phyloP scores from a whole-genome alignment of 1,139 yeast genomes.

The Yamadazyma spencermartinsiae region DNA sequence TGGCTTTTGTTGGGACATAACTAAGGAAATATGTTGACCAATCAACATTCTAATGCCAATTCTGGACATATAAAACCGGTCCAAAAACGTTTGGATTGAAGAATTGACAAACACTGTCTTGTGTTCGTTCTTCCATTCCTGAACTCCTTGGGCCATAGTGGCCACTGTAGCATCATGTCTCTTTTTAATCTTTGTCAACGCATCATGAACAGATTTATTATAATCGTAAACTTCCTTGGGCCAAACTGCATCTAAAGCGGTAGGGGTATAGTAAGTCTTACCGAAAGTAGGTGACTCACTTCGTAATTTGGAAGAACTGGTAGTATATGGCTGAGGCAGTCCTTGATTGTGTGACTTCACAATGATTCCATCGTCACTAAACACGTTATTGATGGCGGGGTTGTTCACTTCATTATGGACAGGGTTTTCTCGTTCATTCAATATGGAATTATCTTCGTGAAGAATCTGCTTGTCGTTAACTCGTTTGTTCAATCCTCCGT shows the following conservation, averaged over 20 bases:
- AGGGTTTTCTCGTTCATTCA: slow-evolving; percentile 27
- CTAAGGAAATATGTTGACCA: slow-evolving; percentile 84
- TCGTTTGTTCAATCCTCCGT: slow-evolving; percentile 13
- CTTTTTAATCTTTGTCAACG: slow-evolving; percentile 69
- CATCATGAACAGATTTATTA: slow-evolving; percentile 65
- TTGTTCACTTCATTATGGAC: slow-evolving; percentile 33
- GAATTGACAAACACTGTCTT: slow-evolving; percentile 53
- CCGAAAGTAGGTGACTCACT: slow-evolving; percentile 44
- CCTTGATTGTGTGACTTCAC: slow-evolving; percentile 29
- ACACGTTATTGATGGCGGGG: slow-evolving; percentile 46
- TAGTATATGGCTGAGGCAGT: slow-evolving; percentile 1
- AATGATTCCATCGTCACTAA: slow-evolving; percentile 56
- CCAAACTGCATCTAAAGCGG: slow-evolving; percentile 57
- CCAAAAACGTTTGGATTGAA: slow-evolving; percentile 73
- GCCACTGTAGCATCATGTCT: slow-evolving; percentile 94
- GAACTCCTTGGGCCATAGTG: slow-evolving; percentile 89
- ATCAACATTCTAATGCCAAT: slow-evolving; percentile 88
- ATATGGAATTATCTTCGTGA: slow-evolving; percentile 17
- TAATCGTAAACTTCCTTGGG: slow-evolving; percentile 76
- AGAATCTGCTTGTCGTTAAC: slow-evolving; percentile 14
- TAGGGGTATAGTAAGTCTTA: slow-evolving; percentile 60
- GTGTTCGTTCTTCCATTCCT: slow-evolving; percentile 75
- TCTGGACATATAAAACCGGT: slow-evolving; percentile 81
- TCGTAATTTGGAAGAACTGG: slow-evolving; percentile 14
- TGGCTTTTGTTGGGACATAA: slow-evolving; percentile 59